These are phyloP conservation scores for Stentor roeselii DNA, from an alignment of 73 alveolate species.

Conservation along the genomic window DNA sequence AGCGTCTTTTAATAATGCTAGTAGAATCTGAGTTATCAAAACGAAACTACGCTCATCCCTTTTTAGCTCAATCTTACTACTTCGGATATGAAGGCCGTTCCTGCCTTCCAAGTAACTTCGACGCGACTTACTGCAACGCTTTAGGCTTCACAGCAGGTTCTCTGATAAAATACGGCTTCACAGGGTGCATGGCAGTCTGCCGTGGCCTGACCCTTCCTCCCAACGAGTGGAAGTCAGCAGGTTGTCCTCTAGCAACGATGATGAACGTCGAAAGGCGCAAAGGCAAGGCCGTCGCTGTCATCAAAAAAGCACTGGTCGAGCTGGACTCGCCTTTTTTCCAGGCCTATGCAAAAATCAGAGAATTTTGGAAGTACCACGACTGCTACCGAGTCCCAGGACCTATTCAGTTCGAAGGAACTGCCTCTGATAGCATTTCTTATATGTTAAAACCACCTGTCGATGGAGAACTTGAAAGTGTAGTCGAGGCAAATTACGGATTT, in stretches of 20 bases:
- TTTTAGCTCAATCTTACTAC: constrained; percentile 68
- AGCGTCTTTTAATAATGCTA: constrained; percentile 86
- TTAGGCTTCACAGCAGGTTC: constrained; percentile 86
- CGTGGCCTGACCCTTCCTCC: constrained; percentile 49
- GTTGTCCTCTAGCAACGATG: constrained; percentile 83
- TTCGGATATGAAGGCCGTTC: constrained; percentile 91
- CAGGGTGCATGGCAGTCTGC: constrained; percentile 75
- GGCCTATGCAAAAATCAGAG: constrained; percentile 44
- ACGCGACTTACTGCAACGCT: constrained; percentile 94
- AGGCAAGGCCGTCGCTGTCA: constrained; percentile 82
- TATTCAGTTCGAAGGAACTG: constrained; percentile 71
- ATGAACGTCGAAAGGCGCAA: constrained; percentile 83
- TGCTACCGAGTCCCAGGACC: constrained; percentile 86
- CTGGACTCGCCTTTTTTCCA: constrained; percentile 64
- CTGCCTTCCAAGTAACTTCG: constrained; percentile 93
- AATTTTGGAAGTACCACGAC: constrained; percentile 46
- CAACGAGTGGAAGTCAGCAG: constrained; percentile 74
- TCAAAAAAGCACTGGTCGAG: constrained; percentile 81
- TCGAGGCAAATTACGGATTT: not conserved
- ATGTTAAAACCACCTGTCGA: not conserved
- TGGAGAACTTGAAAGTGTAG: not conserved
- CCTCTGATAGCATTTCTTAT: not conserved
- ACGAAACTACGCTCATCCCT: constrained; percentile 53
- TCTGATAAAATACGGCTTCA: constrained; percentile 44
- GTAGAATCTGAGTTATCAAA: constrained; percentile 75